phyloP scores from a whole-genome alignment of 2,329 filamentous ascomycete genomes.

The Intubia oerlemansii region DNA sequence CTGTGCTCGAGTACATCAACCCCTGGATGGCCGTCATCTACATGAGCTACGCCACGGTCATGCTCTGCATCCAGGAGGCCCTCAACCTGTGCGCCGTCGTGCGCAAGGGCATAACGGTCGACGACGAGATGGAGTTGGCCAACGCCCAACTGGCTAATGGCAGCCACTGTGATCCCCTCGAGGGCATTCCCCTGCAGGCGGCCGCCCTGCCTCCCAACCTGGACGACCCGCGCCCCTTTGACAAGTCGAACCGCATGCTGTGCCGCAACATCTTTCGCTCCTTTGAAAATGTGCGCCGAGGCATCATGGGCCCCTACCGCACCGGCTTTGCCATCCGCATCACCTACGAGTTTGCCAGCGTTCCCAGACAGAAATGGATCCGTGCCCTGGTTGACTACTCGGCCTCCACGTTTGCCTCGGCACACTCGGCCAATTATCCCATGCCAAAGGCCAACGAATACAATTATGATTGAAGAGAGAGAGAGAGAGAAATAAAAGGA shows the following conservation, averaged over 20 bases:
- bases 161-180: too few species aligned
- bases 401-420: slow-evolving; percentile 14
- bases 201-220: too few species aligned
- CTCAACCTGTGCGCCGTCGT: slow-evolving; percentile 14
- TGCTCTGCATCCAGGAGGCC: slow-evolving; percentile 19
- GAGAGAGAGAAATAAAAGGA: neutral
- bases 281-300: slow-evolving; percentile 16
- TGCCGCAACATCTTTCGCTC: slow-evolving; percentile 16
- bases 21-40: slow-evolving; percentile 16
- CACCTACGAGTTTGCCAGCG: slow-evolving; percentile 17
- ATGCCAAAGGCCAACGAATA: too few species aligned
- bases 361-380: slow-evolving; percentile 16
- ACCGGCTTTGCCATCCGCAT: slow-evolving; percentile 18
- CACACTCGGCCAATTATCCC: too few species aligned
- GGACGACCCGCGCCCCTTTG: too few species aligned
- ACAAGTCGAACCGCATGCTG: slow-evolving; percentile 11
- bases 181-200: too few species aligned
- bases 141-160: too few species aligned
- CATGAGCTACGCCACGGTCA: slow-evolving; percentile 17
- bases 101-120: too few species aligned
- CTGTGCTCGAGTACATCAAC: too few species aligned
- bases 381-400: slow-evolving; percentile 12
- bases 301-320: slow-evolving; percentile 18
- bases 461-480: neutral
- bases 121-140: too few species aligned